Evolutionary conservation across 2,329 filamentous ascomycete species (phyloP).

Genomic region (Fusarium udum): DNA sequence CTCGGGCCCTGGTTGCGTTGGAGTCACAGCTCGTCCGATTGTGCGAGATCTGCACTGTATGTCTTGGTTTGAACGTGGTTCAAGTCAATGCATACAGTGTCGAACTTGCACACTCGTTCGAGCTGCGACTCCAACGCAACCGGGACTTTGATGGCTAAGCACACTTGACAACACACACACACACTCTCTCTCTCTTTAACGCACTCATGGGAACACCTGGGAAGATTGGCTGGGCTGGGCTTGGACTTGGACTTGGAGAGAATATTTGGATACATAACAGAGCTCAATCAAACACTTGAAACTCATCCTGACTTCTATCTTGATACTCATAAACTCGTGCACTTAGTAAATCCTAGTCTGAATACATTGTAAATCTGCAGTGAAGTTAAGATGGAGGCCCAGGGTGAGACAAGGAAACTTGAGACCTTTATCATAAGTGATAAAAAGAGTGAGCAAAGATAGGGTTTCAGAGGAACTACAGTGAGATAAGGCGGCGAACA

Average conservation of each 20-base stretch:
- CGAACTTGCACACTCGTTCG: slow-evolving; percentile 19
- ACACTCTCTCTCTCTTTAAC: background rate
- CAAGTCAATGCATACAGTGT: background rate
- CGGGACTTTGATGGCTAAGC: background rate
- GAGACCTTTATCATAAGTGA: background rate
- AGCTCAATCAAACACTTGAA: background rate
- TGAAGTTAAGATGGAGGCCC: background rate
- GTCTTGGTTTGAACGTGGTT: slow-evolving; percentile 16
- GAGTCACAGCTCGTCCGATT: background rate
- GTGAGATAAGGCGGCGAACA: too few species aligned
- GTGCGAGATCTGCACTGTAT: slow-evolving; percentile 11
- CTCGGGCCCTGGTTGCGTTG: background rate
- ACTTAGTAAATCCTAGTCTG: background rate
- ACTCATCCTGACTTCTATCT: background rate
- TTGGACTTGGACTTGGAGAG: background rate
- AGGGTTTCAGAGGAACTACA: too few species aligned
- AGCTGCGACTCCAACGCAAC: background rate
- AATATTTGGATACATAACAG: background rate
- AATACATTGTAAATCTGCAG: background rate
- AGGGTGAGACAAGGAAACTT: background rate
- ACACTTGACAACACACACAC: background rate
- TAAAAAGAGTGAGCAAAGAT: background rate
- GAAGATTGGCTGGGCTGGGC: background rate
- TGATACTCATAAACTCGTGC: background rate
- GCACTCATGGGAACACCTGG: background rate